phyloP scores from a whole-genome alignment of 768 basidiomycete genomes.

The Tylopilus felleus region DNA sequence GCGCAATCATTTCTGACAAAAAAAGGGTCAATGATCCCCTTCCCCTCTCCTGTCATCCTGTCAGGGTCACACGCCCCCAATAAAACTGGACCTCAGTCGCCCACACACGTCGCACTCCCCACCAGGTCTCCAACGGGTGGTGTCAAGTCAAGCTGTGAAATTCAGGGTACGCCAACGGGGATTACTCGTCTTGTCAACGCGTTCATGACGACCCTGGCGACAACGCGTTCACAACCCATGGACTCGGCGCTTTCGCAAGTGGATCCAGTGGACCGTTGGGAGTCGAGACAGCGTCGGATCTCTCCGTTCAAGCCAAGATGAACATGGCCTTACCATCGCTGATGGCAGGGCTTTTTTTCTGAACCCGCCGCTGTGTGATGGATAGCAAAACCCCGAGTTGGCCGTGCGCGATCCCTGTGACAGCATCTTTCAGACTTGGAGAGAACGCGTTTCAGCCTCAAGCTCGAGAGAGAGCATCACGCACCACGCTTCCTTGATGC shows the following conservation, averaged over 20 bases:
- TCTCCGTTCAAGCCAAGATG: too few species aligned
- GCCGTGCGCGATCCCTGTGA: slow-evolving; percentile 8
- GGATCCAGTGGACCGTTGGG: background rate
- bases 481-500: slow-evolving; percentile 11
- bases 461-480: slow-evolving; percentile 3
- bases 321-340: too few species aligned
- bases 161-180: slow-evolving; percentile 30
- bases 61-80: slow-evolving; percentile 10
- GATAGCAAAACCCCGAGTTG: background rate
- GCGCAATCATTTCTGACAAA: slow-evolving; percentile 17
- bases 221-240: background rate
- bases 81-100: background rate
- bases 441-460: slow-evolving; percentile 25
- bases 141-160: slow-evolving; percentile 10
- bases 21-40: slow-evolving; percentile 14
- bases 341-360: background rate
- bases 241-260: background rate
- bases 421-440: slow-evolving; percentile 22
- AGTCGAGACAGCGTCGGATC: too few species aligned
- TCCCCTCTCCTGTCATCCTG: slow-evolving; percentile 2
- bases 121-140: slow-evolving; percentile 3
- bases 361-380: slow-evolving; percentile 4
- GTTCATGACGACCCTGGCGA: slow-evolving; percentile 21
- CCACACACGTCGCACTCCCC: slow-evolving; percentile 10
- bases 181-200: slow-evolving; percentile 28